phyloP scores from a whole-genome alignment of 495 filamentous ascomycete genomes.

The Hypoxylon lenormandii region DNA sequence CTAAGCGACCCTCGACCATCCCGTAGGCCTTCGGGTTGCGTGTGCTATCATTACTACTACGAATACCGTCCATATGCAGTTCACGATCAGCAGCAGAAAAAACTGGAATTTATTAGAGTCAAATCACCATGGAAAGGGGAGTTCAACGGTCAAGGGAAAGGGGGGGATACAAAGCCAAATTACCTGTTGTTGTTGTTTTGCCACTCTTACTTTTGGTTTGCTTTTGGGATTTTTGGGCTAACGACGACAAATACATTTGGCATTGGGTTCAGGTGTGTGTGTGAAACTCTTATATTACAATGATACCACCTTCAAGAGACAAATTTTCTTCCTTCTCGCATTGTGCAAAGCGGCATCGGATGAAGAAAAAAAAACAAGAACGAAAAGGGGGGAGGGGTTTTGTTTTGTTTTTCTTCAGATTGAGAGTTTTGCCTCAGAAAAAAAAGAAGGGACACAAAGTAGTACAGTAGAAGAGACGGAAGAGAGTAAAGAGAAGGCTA shows the following conservation, averaged over 20 bases:
- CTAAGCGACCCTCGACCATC: constrained; percentile 4
- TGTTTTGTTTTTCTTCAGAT: too few relatives aligned
- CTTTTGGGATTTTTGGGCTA: neutral
- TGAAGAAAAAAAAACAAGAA: constrained; percentile 13
- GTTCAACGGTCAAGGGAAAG: constrained; percentile 22
- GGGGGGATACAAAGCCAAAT: neutral
- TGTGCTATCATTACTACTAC: constrained; percentile 16
- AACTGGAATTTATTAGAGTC: constrained; percentile 28
- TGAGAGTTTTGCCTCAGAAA: too few relatives aligned
- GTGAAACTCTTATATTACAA: constrained; percentile 1
- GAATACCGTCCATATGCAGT: constrained; percentile 37
- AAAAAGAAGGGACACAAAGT: too few relatives aligned
- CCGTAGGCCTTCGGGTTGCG: constrained; percentile 5
- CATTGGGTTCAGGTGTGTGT: constrained; percentile 8
- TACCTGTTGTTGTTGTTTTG: neutral
- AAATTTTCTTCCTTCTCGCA: neutral
- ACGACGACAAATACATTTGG: constrained; percentile 5
- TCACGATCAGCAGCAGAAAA: constrained; percentile 22
- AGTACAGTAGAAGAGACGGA: too few relatives aligned
- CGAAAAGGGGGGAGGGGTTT: neutral
- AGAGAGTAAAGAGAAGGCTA: too few relatives aligned
- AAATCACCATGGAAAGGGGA: constrained; percentile 39
- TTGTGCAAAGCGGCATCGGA: too few relatives aligned
- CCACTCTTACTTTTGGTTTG: neutral
- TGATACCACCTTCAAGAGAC: constrained; percentile 4